Evolutionary conservation across 805 yeast species (phyloP), one percentile per base, ranked within the genome.

Genomic region (Lachancea lanzarotensis): DNA sequence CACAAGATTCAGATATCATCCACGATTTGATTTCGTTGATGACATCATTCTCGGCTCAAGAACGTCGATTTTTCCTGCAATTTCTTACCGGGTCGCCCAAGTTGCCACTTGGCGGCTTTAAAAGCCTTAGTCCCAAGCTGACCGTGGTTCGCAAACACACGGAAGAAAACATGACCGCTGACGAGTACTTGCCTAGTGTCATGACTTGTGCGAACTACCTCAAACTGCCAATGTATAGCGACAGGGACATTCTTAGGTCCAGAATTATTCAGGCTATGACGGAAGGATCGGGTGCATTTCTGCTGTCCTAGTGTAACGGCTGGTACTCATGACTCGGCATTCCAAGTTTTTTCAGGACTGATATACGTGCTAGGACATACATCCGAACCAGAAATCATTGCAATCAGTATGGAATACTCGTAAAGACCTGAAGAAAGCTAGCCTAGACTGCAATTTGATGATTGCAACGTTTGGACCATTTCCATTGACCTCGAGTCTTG

Each of bases 171-270:
- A 60, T 76, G 20, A 64, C 67, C 11, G 75, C 85, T 4, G 95
- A 91, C 63, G 88, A 81, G 49, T 89, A 83, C 57, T 70, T 93
- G 45, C 98, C 98, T 1, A 87, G 96, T 66, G 98, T 93, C 2
- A 91, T 91, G 98, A 91, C 98, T 0, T 91, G 98, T 70, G 97
- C 95, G 2, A 91, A 91, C 60, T 93, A 91, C 59, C 71, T 91
- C 52, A 91, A 91, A 62, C 68, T 93, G 17, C 98, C 98, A 4
- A 77, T 84, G 50, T 93, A 91, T 60, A 74, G 87, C 2, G 68
- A 75, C 30, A 74, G 72, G 47, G 79, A 72, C 15, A 64, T 85
- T 1, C 73, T 93, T 82, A 68, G 62, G 40, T 59, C 69, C 27
- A 70, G 84, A 42, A 65, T 93, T 7, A 41, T 65, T 11, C 83